Evolutionary conservation across 2,329 filamentous ascomycete genomes (phyloP).

Genomic region (Neodidymelliopsis sp.): DNA sequence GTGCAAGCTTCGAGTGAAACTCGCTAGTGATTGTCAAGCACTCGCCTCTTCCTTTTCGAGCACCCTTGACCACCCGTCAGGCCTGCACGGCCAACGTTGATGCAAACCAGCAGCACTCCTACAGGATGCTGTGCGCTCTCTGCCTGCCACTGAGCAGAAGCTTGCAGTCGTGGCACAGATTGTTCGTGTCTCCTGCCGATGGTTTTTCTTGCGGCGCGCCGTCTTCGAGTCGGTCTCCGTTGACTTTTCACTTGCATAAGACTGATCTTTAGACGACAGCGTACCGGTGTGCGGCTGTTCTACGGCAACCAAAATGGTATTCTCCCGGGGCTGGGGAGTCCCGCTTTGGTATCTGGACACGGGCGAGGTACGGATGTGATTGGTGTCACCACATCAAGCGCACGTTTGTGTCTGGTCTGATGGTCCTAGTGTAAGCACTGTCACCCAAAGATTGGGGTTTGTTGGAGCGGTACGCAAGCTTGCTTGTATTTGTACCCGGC

Average conservation of each 20-base stretch:
- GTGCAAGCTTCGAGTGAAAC: slow-evolving; percentile 28
- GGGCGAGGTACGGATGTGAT: slow-evolving; percentile 27
- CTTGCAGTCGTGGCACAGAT: neutral
- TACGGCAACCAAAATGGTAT: slow-evolving; percentile 9
- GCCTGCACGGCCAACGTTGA: slow-evolving; percentile 18
- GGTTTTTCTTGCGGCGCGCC: neutral
- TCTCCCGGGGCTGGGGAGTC: slow-evolving; percentile 9
- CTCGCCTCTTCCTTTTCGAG: slow-evolving; percentile 20
- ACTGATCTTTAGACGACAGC: slow-evolving; percentile 6
- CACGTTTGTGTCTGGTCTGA: slow-evolving; percentile 33
- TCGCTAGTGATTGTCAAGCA: slow-evolving; percentile 22
- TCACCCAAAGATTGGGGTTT: slow-evolving; percentile 33
- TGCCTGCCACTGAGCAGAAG: slow-evolving; percentile 1
- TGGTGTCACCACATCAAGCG: slow-evolving; percentile 29
- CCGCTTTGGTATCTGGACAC: slow-evolving; percentile 28
- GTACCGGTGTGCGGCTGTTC: slow-evolving; percentile 11
- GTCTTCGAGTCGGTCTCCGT: slow-evolving; percentile 12
- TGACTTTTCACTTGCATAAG: slow-evolving; percentile 28
- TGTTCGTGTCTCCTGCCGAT: neutral
- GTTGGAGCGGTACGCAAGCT: slow-evolving; percentile 23
- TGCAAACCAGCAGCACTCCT: slow-evolving; percentile 14
- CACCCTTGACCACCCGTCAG: slow-evolving; percentile 25
- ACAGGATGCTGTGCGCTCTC: neutral
- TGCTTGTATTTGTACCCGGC: slow-evolving; percentile 36
- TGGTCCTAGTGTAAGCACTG: slow-evolving; percentile 29